Base-by-base conservation (phyloP, 768 basidiomycete species). In the Pleurotus salmoneostramineus region DNA sequence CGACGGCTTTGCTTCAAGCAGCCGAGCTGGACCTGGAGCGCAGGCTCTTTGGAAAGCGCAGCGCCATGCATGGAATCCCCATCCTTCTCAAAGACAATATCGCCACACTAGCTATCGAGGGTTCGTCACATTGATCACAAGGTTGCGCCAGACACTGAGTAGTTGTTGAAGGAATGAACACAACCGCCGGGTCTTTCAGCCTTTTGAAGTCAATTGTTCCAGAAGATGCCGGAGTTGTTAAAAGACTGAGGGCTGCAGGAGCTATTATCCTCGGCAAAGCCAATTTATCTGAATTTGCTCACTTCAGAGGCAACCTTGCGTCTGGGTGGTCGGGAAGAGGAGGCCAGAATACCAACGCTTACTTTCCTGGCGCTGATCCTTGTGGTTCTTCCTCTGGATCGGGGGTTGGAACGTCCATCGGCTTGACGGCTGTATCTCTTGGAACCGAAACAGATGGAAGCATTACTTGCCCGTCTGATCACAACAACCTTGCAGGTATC, bases 311-410 rank as follows among this genome's bases (percentile, higher is more conserved):
- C 3, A 66, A 72, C 36, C 35, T 78, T n/a, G 69, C 81, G 0
- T 77, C 74, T 1, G 83, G 83, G 12, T 86, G 82, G 81, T 83
- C 82, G 12, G 82, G 80, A 11, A 73, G 83, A 46, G 77, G 77
- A n/a, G 82, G 82, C 2, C 83, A 84, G 66, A 66, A 70, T 47
- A 78, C 73, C 3, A 78, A 73, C 56, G 77, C 81, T 10, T 84
- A 80, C 63, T 83, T 73, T 58, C 77, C 79, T 0, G 72, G 73
- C 8, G 78, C 73, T 2, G 78, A 83, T 61, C 81, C 84, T 2
- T 83, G 79, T 58, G 83, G 84, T 1, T 84, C 81, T 1, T 83
- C 82, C 0, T 79, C 83, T 5, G 85, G 85, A 2, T 83, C 82
- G n/a, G 85, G 77, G 2, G 72, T 84, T 35, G 73, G 78, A 17